Percentiles rank a stretch among this genome's conserved stretches.
phyloP scores from a whole-genome alignment of 192 early-diverging fungal species.

The Globomyces pollinis-pini region DNA sequence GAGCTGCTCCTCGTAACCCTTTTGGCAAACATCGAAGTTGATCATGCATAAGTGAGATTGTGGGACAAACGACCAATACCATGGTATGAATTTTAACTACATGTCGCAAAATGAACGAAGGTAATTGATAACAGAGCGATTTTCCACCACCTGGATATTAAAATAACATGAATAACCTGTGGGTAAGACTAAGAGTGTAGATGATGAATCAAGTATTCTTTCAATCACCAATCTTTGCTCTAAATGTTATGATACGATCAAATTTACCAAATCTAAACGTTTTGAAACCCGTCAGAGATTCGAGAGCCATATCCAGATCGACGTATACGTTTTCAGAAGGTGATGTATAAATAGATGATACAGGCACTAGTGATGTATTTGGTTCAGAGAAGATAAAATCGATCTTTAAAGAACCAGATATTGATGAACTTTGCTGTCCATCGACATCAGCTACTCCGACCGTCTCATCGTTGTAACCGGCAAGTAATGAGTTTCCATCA shows the following conservation, averaged over 20 bases:
- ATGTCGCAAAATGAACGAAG: conserved; percentile 45
- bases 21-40: conserved; percentile 62
- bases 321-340: neutral
- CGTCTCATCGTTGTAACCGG: neutral
- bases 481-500: neutral
- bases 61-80: conserved; percentile 71
- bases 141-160: conserved; percentile 67
- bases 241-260: too few species aligned
- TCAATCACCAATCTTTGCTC: conserved; percentile 21
- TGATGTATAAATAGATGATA: neutral
- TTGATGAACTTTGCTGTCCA: too few species aligned
- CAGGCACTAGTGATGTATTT: too few species aligned
- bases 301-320: conserved; percentile 21
- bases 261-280: conserved; percentile 18
- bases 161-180: too few species aligned
- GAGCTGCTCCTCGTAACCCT: conserved; percentile 50
- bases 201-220: conserved; percentile 17
- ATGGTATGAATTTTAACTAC: conserved; percentile 21
- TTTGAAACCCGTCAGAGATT: conserved; percentile 18
- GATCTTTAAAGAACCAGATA: neutral
- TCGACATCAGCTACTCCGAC: neutral
- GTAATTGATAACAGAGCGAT: conserved; percentile 72
- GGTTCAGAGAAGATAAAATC: too few species aligned
- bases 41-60: conserved; percentile 79
- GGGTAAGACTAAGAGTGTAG: conserved; percentile 24